Conservation (phyloP, 2,329 filamentous ascomycete species). For the Hymenoscyphus salicellus region DNA sequence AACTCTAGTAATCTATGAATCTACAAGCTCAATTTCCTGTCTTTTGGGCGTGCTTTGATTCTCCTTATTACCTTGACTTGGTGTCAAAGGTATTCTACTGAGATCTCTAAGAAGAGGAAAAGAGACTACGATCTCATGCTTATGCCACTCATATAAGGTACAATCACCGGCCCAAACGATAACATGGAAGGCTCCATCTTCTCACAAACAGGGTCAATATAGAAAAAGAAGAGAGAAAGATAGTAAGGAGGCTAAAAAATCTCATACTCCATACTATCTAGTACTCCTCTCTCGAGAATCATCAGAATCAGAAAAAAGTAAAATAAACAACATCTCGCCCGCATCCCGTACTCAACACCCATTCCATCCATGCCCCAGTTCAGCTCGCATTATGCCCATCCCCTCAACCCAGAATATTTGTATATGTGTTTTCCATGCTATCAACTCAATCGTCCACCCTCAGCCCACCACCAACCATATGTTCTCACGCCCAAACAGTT, state of each 20-base stretch:
- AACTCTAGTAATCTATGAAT: too few relatives aligned
- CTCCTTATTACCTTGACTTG: too few relatives aligned
- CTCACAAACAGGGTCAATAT: too few relatives aligned
- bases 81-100: too few relatives aligned
- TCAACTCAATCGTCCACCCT: background rate
- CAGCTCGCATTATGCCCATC: background rate
- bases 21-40: too few relatives aligned
- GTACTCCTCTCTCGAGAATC: background rate
- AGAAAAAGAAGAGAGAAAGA: too few relatives aligned
- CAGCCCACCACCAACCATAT: background rate
- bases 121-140: too few relatives aligned
- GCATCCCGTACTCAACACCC: background rate
- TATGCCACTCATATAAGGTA: too few relatives aligned
- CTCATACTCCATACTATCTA: constrained; percentile 3
- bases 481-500: background rate
- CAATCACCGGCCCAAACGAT: too few relatives aligned
- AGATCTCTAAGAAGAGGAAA: too few relatives aligned
- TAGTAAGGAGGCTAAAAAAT: background rate
- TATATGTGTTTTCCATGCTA: background rate
- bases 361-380: background rate
- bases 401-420: background rate
- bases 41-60: too few relatives aligned
- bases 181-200: too few relatives aligned
- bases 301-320: background rate
- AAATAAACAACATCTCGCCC: constrained; percentile 4